phyloP scores from a whole-genome alignment of 768 basidiomycete genomes.

The Lactifluus subvellereus region DNA sequence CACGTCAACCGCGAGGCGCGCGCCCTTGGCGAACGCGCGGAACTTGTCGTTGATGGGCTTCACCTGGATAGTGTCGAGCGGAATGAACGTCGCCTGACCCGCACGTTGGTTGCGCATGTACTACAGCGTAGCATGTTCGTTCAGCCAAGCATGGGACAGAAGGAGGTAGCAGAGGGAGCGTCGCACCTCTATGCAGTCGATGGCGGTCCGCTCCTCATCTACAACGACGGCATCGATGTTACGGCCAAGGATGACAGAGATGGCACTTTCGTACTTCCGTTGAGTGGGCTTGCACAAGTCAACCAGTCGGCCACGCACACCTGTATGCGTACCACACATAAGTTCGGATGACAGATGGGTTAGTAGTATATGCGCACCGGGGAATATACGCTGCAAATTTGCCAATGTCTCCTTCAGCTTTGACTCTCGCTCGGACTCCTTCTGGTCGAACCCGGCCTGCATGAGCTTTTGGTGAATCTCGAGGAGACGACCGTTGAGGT shows the following conservation, averaged over 20 bases:
- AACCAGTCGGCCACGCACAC: constrained; percentile 87
- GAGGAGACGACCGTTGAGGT: constrained; percentile 87
- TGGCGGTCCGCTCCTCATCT: constrained; percentile 94
- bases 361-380: constrained; percentile 42
- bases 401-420: constrained; percentile 82
- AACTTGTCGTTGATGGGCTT: constrained; percentile 94
- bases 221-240: constrained; percentile 96
- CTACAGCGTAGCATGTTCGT: constrained; percentile 34
- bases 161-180: neutral
- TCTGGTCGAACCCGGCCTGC: constrained; percentile 84
- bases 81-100: constrained; percentile 96
- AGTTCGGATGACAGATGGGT: neutral
- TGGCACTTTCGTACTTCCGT: constrained; percentile 86
- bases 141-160: neutral
- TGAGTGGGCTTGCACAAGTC: constrained; percentile 94
- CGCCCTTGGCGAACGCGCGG: constrained; percentile 80
- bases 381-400: constrained; percentile 83
- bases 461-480: constrained; percentile 77
- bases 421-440: constrained; percentile 78
- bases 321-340: constrained; percentile 34
- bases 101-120: constrained; percentile 94
- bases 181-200: constrained; percentile 90
- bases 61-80: constrained; percentile 94
- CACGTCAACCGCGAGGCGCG: constrained; percentile 55
- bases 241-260: constrained; percentile 86